phyloP scores from a whole-genome alignment of 2,329 filamentous ascomycete genomes.

The Cytospora piceicola region DNA sequence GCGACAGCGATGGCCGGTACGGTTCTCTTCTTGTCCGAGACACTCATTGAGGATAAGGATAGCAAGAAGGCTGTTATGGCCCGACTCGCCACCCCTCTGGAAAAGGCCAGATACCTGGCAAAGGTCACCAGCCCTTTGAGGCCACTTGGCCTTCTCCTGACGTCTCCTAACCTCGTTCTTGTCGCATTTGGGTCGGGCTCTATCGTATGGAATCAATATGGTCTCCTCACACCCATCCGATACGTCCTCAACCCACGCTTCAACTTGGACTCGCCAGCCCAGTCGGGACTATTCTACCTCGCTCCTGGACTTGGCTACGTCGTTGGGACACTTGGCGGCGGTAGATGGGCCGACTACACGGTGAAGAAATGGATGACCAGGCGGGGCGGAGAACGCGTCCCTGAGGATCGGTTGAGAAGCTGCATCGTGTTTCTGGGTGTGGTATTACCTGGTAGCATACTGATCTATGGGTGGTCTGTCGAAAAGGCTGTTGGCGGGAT shows the following conservation, averaged over 20 bases:
- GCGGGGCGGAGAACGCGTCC: slow-evolving; percentile 57
- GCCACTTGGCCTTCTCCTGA: slow-evolving; percentile 9
- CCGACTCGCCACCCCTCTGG: background rate
- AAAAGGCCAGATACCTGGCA: slow-evolving; percentile 16
- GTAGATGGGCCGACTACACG: slow-evolving; percentile 66
- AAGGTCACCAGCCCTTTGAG: slow-evolving; percentile 15
- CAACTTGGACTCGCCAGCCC: slow-evolving; percentile 63
- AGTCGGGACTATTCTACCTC: slow-evolving; percentile 71
- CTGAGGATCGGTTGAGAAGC: slow-evolving; percentile 70
- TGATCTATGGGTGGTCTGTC: slow-evolving; percentile 67
- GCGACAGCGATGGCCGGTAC: slow-evolving; percentile 62
- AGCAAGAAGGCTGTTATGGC: slow-evolving; percentile 37
- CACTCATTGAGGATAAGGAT: slow-evolving; percentile 49
- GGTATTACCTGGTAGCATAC: slow-evolving; percentile 64
- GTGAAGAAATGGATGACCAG: slow-evolving; percentile 64
- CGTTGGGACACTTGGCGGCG: slow-evolving; percentile 67
- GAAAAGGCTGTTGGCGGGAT: slow-evolving; percentile 46
- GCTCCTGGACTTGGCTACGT: slow-evolving; percentile 71
- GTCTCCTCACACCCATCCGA: slow-evolving; percentile 67
- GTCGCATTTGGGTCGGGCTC: slow-evolving; percentile 60
- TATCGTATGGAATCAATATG: slow-evolving; percentile 74
- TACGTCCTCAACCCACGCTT: slow-evolving; percentile 74
- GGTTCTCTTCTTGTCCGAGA: slow-evolving; percentile 72
- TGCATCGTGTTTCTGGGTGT: slow-evolving; percentile 62
- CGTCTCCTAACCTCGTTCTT: slow-evolving; percentile 49